Percentiles rank a stretch among this genome's conserved stretches.
phyloP scores from a whole-genome alignment of 108 stramenopile species.

The Nannochloropsis salina region DNA sequence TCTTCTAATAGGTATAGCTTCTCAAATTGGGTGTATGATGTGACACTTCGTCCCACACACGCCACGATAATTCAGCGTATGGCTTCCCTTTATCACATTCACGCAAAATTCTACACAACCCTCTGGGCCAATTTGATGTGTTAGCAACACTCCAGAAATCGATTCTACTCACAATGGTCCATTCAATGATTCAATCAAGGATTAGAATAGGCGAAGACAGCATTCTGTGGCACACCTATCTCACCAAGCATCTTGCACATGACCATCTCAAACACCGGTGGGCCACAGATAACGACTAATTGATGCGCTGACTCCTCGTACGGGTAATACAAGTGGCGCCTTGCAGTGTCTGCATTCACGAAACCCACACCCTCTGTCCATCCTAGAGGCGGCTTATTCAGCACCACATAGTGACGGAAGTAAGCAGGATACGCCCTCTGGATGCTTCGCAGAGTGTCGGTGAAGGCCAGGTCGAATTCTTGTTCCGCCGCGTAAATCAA shows the following conservation, averaged over 20 bases:
- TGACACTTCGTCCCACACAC: no score
- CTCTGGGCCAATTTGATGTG: no score
- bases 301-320: slow-evolving; percentile 30
- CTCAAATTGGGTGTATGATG: no score
- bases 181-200: neutral
- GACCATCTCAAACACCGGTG: slow-evolving; percentile 54
- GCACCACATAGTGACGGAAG: slow-evolving; percentile 49
- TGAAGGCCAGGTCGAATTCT: slow-evolving; percentile 53
- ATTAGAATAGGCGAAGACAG: slow-evolving; percentile 5
- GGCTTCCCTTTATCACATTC: no score
- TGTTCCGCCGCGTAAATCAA: slow-evolving; percentile 57
- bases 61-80: no score
- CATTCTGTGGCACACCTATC: slow-evolving; percentile 27
- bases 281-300: slow-evolving; percentile 57
- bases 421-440: slow-evolving; percentile 35
- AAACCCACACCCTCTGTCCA: slow-evolving; percentile 61
- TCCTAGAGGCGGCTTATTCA: slow-evolving; percentile 56
- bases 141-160: no score
- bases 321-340: slow-evolving; percentile 45
- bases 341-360: slow-evolving; percentile 46
- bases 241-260: slow-evolving; percentile 44
- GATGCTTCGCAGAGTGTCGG: slow-evolving; percentile 45
- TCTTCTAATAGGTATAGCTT: no score
- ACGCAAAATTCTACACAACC: no score
- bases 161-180: no score